Base-by-base conservation (phyloP, 768 basidiomycete species). In the Gloeostereum incarnatum region DNA sequence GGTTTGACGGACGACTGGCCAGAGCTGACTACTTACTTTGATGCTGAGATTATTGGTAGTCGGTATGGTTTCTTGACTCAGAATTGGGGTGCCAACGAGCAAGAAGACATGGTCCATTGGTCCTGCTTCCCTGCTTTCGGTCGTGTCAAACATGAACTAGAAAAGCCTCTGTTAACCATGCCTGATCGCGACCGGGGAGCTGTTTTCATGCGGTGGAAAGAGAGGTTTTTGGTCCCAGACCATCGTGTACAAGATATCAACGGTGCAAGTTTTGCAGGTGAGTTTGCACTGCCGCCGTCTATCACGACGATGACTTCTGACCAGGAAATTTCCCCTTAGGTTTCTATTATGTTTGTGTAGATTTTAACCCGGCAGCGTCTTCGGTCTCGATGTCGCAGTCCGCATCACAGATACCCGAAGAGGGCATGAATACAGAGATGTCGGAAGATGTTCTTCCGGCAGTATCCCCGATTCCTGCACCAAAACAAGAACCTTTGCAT, bases 141-240 rank as follows among this genome's bases (percentile, higher is more conserved):
- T 29, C 74, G 86, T 49, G 75, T 92, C 45, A 80, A 78, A 55
- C 68, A 73, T 43, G 87, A 93, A 51, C 71, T 92, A 45, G 75
- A 80, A 54, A 68, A 75, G 52, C 89, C 90, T 0, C 71, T 79
- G 44, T 51, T 88, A 57, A 88, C 85, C 29, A 80, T 94, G 52
- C 62, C 74, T 32, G 83, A 85, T 51, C 68, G 81, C 29, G 80
- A 84, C 50, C 73, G 82, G 35, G 81, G 82, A 1, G 82, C 82
- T 18, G 78, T 92, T 21, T 98, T 97, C 56, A 90, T 98, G 83
- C 70, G 94, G 44, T 93, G 91, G 85, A 98, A 98, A 61, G 94
- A 98, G 61, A 70, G 81, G 51, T 97, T 96, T 60, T 66, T 98
- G 38, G 87, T 97, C n/a, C 92, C 92, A 2, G 88, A 93, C 57